These are phyloP conservation scores for Striga hermonthica DNA, from an alignment of 305 asterid genomes.

Conservation along the genomic window DNA sequence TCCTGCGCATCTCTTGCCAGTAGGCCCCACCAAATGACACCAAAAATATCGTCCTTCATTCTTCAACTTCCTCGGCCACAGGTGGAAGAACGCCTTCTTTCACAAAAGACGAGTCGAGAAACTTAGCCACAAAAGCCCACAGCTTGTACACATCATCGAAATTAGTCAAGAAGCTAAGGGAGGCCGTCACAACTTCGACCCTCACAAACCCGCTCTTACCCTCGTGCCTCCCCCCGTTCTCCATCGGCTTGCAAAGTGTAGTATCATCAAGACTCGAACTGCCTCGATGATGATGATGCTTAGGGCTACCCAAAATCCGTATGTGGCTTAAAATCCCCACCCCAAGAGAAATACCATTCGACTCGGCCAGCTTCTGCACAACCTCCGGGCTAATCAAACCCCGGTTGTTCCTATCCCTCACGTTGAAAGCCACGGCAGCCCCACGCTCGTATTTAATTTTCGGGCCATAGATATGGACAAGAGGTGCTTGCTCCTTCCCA, in stretches of 20 bases:
- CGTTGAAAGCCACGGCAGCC: constrained; percentile 91
- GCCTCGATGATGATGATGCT: constrained; percentile 53
- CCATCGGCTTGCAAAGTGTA: constrained; percentile 89
- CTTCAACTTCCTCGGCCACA: constrained; percentile 56
- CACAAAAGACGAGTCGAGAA: constrained; percentile 73
- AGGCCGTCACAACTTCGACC: constrained; percentile 95
- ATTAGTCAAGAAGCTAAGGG: constrained; percentile 78
- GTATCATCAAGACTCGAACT: constrained; percentile 60
- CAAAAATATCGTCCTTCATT: constrained; percentile 31
- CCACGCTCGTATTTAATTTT: constrained; percentile 94
- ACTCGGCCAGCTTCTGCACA: constrained; percentile 78
- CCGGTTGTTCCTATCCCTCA: constrained; percentile 58
- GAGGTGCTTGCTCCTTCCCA: constrained; percentile 47
- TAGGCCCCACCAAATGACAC: no score
- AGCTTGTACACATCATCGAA: constrained; percentile 84
- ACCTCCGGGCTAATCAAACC: constrained; percentile 83
- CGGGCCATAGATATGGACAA: constrained; percentile 88
- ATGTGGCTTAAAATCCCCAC: constrained; percentile 89
- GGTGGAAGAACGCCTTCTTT: constrained; percentile 67
- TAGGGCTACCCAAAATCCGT: constrained; percentile 61
- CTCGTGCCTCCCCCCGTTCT: constrained; percentile 50
- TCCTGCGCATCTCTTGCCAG: constrained; percentile 34
- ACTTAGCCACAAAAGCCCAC: constrained; percentile 91
- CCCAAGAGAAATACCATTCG: constrained; percentile 69
- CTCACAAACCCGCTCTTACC: constrained; percentile 78